phyloP scores from a whole-genome alignment of 2,329 filamentous ascomycete genomes.

The Cryphonectria japonica region DNA sequence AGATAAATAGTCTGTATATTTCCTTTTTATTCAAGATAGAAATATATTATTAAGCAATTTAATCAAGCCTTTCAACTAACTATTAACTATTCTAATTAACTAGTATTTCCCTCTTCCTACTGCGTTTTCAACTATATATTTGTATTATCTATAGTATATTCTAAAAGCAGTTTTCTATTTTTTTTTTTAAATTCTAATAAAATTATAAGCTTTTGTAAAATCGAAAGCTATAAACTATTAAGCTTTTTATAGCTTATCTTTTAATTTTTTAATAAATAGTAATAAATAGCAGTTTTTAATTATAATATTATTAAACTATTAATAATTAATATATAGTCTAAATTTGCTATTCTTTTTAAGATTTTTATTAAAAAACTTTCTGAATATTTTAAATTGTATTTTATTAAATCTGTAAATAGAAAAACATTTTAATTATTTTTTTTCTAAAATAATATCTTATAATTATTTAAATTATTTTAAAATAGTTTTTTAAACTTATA shows the following conservation, averaged over 20 bases:
- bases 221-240: constrained; percentile 14
- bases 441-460: constrained; percentile 3
- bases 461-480: neutral
- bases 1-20: too few species aligned
- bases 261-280: neutral
- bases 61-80: too few species aligned
- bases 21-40: too few species aligned
- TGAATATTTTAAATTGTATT: constrained; percentile 11
- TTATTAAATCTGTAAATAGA: neutral
- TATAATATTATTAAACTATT: constrained; percentile 7
- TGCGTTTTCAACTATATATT: too few species aligned
- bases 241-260: neutral
- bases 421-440: neutral
- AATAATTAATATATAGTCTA: constrained; percentile 7
- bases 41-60: too few species aligned
- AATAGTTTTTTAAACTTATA: neutral
- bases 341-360: constrained; percentile 8
- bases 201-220: neutral
- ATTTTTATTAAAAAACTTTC: constrained; percentile 22
- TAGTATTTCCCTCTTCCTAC: too few species aligned
- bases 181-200: too few species aligned
- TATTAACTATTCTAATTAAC: too few species aligned
- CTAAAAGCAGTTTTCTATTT: too few species aligned
- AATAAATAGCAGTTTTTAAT: constrained; percentile 8
- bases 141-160: too few species aligned